Base-by-base conservation (phyloP, 2,329 filamentous ascomycete genomes). In the Colletotrichum sp. region DNA sequence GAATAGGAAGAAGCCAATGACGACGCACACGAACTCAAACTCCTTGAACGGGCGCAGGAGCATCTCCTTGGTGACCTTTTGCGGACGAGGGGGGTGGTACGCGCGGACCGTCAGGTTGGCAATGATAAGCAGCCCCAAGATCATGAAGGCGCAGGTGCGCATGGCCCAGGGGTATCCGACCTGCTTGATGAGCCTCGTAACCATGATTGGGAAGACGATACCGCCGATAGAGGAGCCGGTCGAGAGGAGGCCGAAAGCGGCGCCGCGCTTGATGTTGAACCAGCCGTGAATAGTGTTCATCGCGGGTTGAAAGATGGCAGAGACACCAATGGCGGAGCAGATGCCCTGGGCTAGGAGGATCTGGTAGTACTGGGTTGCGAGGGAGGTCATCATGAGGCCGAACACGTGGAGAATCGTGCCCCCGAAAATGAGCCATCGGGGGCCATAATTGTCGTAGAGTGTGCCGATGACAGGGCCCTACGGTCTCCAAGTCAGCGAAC, bases 361-460 rank as follows among this genome's bases (percentile, higher is more conserved):
- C 60, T 87, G 85, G 65, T 84, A 87, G 79, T 87, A 87, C 57
- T 85, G 71, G 0, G 77, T 83, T n/a, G 80, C 79, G 9, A 93
- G 82, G 9, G 87, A 89, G 0, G 90, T 86, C 91, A 93, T 92
- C 90, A 94, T 93, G 7, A 93, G 80, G 3, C 90, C 89, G 71
- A 93, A 89, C 18, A 93, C 88, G 71, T 92, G 89, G 39, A 92
- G 80, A 68, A 92, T 82, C 1, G 86, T 88, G 18, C 91, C 91
- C 15, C 81, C 80, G 1, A 91, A 39, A 2, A 93, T 81, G 1
- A 94, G 83, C 63, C 84, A 88, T 32, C 89, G 87, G 0, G 93
- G 91, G 0, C 93, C 93, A 72, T 91, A 90, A 72, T 86, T 90
- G 79, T 95, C 93, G 78, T 89, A 94, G 0, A 93, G 73, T 36